Evolutionary conservation across 2,329 filamentous ascomycete genomes (phyloP).

Genomic region (Dothistroma septosporum): DNA sequence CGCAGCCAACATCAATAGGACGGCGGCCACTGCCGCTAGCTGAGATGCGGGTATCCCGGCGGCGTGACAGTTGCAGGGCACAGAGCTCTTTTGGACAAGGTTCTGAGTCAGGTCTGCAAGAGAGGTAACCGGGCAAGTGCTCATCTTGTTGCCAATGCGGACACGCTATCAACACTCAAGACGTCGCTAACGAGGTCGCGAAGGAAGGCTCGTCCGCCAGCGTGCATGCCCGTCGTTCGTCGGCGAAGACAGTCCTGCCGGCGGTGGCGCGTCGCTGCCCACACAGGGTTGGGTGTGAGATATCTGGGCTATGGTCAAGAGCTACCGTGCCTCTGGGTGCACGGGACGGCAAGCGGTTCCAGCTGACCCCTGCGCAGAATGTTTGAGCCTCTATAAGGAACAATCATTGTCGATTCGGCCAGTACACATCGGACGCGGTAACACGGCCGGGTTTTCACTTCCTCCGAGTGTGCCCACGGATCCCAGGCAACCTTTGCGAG

Average conservation of each 20-base stretch:
- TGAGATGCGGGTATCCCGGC: constrained; percentile 8
- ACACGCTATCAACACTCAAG: not conserved
- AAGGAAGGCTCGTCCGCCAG: not conserved
- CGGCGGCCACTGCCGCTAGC: constrained; percentile 8
- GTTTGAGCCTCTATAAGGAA: constrained; percentile 1
- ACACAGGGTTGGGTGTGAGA: not conserved
- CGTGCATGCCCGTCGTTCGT: not conserved
- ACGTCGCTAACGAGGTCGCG: not conserved
- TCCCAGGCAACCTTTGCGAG: not conserved
- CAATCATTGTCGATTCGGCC: not conserved
- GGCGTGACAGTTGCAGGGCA: not conserved
- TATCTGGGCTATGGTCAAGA: not conserved
- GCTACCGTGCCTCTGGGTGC: not conserved
- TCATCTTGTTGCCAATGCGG: not conserved
- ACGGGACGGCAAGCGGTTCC: not conserved
- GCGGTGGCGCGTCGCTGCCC: not conserved
- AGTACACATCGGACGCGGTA: not conserved
- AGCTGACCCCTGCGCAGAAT: not conserved
- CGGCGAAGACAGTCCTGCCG: not conserved
- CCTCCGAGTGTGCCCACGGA: not conserved
- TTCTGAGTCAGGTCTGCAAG: not conserved
- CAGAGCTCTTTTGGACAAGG: not conserved
- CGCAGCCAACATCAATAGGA: constrained; percentile 8
- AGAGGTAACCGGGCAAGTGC: not conserved
- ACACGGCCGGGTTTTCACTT: not conserved